Base-by-base conservation (phyloP, 225 moss, liverwort and hornwort species). In the Thuidium tamariscinum region DNA sequence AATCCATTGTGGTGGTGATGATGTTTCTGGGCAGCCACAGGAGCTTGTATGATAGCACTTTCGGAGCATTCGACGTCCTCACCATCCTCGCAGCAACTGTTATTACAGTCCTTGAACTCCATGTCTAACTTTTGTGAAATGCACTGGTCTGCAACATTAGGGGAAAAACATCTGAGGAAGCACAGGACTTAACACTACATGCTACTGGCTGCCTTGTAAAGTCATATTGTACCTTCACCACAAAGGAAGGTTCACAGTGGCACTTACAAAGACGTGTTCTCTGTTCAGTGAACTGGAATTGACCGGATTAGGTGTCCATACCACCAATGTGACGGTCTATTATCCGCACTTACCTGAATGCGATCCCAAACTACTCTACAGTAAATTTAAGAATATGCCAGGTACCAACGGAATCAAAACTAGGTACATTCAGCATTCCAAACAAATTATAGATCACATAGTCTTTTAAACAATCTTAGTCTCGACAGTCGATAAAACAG, bases 111-210 rank as follows among this genome's bases (percentile, higher is more conserved):
- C 54, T 77, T 90, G 22, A 37, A 76, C 51, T 87, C 75, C 85
- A 80, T 74, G 27, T 89, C 90, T 29, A 92, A 82, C 55, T 84
- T 78, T 74, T 57, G 19, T 56, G 91, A 17, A 57, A 91, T 46
- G 78, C 91, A 92, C 44, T 89, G 81, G 68, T 48, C 92, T 92
- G 89, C 83, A 92, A 61, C 63, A 80, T 81, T 54, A 13, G 10
- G 26, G 39, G 51, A 25, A 54, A 51, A 7, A 52, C 32, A 60
- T 86, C 44, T 82, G 59, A 36, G 36, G 29, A 74, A 51, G 30
- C 61, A 44, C 26, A 84, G 30, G 64, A 84, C 65, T 74, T 65
- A 37, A 25, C 21, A 36, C 36, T 16, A 74, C 55, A 64, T 62
- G 61, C 32, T 71, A n/a, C 30, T 49, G 22, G 4, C 63, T 62